Conservation (phyloP, 2,329 filamentous ascomycete species). For the Epichloe coenophiala region DNA sequence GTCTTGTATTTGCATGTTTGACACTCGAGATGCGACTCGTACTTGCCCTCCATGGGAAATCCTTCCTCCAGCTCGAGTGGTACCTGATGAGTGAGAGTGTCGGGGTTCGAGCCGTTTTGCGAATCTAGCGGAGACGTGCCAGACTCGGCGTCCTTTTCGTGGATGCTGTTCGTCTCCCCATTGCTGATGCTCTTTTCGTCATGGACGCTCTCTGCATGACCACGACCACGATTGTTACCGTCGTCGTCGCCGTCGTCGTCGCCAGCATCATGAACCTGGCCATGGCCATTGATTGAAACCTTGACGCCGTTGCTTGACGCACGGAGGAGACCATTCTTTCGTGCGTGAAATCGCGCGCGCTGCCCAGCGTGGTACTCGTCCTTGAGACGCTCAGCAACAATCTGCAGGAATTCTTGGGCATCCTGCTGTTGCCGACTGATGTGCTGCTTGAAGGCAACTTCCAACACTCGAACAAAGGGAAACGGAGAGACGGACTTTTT, state of each 20-base stretch:
- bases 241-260: slow-evolving; percentile 10
- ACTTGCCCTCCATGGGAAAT: slow-evolving; percentile 82
- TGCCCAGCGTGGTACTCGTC: slow-evolving; percentile 87
- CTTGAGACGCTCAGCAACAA: slow-evolving; percentile 79
- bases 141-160: not conserved
- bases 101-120: not conserved
- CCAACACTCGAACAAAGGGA: slow-evolving; percentile 71
- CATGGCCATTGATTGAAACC: not conserved
- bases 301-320: slow-evolving; percentile 2
- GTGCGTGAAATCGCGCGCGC: slow-evolving; percentile 51
- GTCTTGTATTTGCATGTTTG: slow-evolving; percentile 82
- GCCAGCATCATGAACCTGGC: slow-evolving; percentile 10
- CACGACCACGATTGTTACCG: slow-evolving; percentile 10
- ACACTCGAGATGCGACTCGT: slow-evolving; percentile 93
- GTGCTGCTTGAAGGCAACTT: slow-evolving; percentile 74
- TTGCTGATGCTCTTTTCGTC: not conserved
- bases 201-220: slow-evolving; percentile 1
- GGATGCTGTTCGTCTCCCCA: not conserved
- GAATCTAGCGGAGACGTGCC: not conserved
- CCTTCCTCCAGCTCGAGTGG: slow-evolving; percentile 46
- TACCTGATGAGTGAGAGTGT: slow-evolving; percentile 6
- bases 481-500: slow-evolving; percentile 85
- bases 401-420: slow-evolving; percentile 91
- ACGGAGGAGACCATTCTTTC: slow-evolving; percentile 15
- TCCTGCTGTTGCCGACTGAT: slow-evolving; percentile 95